Conservation (phyloP, 2,329 filamentous ascomycete genomes). For the Geoglossum cookeanum region DNA sequence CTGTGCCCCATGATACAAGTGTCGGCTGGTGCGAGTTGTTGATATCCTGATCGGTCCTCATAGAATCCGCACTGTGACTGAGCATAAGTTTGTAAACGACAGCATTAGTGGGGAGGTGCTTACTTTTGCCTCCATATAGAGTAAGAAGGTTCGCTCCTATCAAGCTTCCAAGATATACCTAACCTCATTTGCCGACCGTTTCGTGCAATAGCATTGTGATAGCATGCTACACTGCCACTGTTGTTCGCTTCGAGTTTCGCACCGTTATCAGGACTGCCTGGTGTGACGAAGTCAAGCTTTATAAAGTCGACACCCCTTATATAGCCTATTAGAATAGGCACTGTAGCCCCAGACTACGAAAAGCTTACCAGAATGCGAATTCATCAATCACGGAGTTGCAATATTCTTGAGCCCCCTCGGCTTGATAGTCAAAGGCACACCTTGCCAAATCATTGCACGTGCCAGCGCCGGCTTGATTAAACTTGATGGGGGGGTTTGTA, state of each 20-base stretch:
- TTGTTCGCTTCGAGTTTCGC: conserved; percentile 11
- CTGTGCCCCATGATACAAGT: conserved; percentile 11
- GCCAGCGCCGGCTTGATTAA: conserved; percentile 7
- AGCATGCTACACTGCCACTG: conserved; percentile 11
- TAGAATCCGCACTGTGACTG: conserved; percentile 12
- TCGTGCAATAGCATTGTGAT: conserved; percentile 14
- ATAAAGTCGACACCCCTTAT: conserved; percentile 15
- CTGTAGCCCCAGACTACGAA: not conserved
- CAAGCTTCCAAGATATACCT: conserved; percentile 15
- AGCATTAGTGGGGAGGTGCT: too few relatives aligned
- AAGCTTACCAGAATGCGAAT: conserved; percentile 10
- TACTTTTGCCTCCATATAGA: conserved; percentile 11
- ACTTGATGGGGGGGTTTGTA: conserved; percentile 10
- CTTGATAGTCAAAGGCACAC: conserved; percentile 4
- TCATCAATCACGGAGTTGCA: conserved; percentile 14
- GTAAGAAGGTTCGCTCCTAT: conserved; percentile 12
- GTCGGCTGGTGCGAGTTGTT: conserved; percentile 12
- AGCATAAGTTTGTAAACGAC: too few relatives aligned
- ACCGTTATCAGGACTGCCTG: conserved; percentile 12
- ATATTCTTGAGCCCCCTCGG: conserved; percentile 14
- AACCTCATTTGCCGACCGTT: conserved; percentile 14
- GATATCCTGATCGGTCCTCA: conserved; percentile 15
- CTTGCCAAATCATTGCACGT: too few relatives aligned
- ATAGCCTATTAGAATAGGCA: not conserved
- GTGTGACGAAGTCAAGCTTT: conserved; percentile 16